These are phyloP conservation scores for Cyathus striatus DNA, from an alignment of 768 basidiomycete genomes.

Conservation along the genomic window DNA sequence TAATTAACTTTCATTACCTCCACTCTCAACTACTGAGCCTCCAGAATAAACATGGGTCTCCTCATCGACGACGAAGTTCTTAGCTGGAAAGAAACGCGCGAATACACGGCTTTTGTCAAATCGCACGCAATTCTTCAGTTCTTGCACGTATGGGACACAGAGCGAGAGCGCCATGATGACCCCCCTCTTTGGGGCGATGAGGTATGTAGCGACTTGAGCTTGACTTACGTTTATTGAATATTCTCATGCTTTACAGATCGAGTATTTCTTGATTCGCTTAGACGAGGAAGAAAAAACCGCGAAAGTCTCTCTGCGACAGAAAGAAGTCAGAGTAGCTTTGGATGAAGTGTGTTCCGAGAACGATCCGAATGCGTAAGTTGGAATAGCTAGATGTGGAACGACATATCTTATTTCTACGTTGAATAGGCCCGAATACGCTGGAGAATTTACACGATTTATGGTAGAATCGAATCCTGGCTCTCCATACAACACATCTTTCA, in stretches of 20 bases:
- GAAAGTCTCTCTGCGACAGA: neutral
- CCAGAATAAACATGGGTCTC: constrained; percentile 6
- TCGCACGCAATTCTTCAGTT: constrained; percentile 4
- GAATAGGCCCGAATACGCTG: neutral
- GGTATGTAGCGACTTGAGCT: neutral
- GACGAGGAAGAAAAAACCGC: neutral
- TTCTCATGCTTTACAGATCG: neutral
- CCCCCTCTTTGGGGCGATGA: constrained; percentile 5
- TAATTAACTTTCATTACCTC: too few relatives aligned
- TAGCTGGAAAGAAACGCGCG: constrained; percentile 5
- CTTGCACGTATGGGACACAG: constrained; percentile 3
- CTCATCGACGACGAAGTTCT: constrained; percentile 1
- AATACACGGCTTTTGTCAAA: constrained; percentile 1
- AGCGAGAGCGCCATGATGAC: neutral
- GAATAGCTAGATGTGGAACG: neutral
- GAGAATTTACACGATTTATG: neutral
- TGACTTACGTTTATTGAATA: neutral
- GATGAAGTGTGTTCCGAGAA: neutral
- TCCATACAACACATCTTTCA: neutral
- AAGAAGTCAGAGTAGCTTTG: neutral
- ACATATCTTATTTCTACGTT: neutral
- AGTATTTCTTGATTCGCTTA: constrained; percentile 7
- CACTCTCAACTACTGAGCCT: too few relatives aligned
- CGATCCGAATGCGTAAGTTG: neutral
- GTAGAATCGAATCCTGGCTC: neutral